Evolutionary conservation across 2,329 filamentous ascomycete genomes (phyloP), one percentile per base, ranked within the genome.

Genomic region (Dothistroma pini): DNA sequence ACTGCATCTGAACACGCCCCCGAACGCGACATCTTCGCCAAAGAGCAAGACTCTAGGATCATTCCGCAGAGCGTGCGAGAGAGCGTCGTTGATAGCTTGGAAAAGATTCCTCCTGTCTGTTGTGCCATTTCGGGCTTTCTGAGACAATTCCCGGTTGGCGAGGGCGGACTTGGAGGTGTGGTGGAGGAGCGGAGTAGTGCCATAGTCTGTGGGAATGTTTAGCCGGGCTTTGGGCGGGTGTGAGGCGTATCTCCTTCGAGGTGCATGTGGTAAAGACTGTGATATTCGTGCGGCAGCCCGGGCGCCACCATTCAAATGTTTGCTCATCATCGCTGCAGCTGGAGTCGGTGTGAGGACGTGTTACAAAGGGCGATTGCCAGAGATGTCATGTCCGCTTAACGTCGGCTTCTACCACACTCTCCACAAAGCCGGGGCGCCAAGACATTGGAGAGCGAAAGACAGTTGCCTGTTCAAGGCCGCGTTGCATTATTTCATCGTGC

Each of bases 1-100:
- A 7, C 68, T 70, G 34, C 91, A 97, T 59, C 95, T 85, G 73
- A 99, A 99, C 16, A 99, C 95, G 57, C 95, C 95, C 48, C 95
- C 95, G 70, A 99, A 99, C 14, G 95, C 91, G 8, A 99, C 92
- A 73, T 99, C 95, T 76, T 99, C 95, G 48, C 95, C 95, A 71
- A 99, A 99, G 10, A 99, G 83, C 59, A 97, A 80, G 22, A 96
- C 91, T 19, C 88, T 87, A 66, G 96, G 91, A 70, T 97, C 93
- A 38, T 88, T 85, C 16, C 89, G 85, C 31, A 99, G 83, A 25
- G 93, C 91, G 61, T 89, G 90, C 22, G 89, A 85, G 22, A 99
- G 82, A 11, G 93, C 93, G 66, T 93, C 87, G 74, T 97, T 97
- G 80, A 99, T 87, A 55, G 95, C 89, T 75, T 96, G 91, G 79